Percentiles rank a stretch among this genome's conserved stretches.
Evolutionary conservation across 306 rosid species (phyloP).

Genomic region (Castanea sativa): DNA sequence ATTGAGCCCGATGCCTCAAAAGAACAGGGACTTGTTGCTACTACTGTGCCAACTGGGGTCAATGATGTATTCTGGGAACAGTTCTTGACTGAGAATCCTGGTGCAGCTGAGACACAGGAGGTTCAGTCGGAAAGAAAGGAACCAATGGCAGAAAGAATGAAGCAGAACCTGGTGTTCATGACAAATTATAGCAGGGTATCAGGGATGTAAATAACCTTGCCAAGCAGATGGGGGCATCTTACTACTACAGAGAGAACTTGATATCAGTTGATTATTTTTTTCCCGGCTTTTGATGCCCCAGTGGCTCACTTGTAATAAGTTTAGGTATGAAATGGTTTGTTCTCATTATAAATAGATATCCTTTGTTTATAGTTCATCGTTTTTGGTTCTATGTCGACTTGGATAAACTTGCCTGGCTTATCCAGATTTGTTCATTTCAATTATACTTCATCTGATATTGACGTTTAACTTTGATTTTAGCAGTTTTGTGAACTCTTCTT

Average conservation of each 20-base stretch:
- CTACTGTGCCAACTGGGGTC: conserved; percentile 38
- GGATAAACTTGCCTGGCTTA: neutral
- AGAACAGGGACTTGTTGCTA: conserved; percentile 33
- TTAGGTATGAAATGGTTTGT: conserved; percentile 38
- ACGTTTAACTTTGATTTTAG: neutral
- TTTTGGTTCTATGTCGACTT: neutral
- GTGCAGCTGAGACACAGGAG: conserved; percentile 59
- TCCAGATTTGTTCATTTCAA: conserved; percentile 14
- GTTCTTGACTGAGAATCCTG: conserved; percentile 86
- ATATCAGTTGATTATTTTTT: conserved; percentile 26
- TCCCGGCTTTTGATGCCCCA: conserved; percentile 34
- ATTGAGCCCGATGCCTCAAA: conserved; percentile 30
- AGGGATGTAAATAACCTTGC: conserved; percentile 62
- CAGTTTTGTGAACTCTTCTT: neutral
- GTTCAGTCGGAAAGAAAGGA: conserved; percentile 61
- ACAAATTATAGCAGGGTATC: conserved; percentile 59
- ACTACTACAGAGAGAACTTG: conserved; percentile 51
- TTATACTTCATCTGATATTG: neutral
- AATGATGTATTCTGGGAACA: conserved; percentile 83
- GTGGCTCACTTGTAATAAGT: conserved; percentile 34
- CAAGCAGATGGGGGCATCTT: conserved; percentile 76
- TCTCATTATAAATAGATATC: conserved; percentile 9
- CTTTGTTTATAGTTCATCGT: conserved; percentile 18
- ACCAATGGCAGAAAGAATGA: conserved; percentile 41
- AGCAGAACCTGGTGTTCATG: conserved; percentile 43